Conservation (phyloP, 2,329 filamentous ascomycete genomes). For the Neofusicoccum cordaticola region DNA sequence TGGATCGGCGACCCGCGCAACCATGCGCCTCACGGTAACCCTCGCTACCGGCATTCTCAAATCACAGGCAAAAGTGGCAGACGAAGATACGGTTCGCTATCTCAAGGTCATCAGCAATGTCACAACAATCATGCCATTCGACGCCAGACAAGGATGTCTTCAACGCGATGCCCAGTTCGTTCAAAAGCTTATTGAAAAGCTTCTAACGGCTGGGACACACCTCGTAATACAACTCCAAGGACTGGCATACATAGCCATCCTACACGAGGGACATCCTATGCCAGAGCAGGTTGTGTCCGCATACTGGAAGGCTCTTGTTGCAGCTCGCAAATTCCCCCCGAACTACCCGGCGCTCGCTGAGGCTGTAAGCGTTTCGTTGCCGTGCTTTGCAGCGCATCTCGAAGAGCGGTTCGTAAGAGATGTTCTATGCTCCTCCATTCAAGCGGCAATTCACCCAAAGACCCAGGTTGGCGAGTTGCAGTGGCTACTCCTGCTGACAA, state of each 20-base stretch:
- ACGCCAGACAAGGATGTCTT: background rate
- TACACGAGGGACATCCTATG: slow-evolving; percentile 24
- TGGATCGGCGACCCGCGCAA: slow-evolving; percentile 22
- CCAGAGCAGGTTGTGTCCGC: slow-evolving; percentile 23
- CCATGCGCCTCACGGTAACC: slow-evolving; percentile 29
- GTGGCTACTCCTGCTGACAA: background rate
- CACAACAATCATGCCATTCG: background rate
- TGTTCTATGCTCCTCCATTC: background rate
- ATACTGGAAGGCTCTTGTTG: slow-evolving; percentile 25
- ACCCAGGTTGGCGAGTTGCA: background rate
- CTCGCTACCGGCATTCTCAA: slow-evolving; percentile 32
- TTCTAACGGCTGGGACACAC: slow-evolving; percentile 24
- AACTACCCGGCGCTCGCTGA: background rate
- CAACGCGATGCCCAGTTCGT: background rate
- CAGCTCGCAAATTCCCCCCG: slow-evolving; percentile 10
- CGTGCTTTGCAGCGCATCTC: background rate
- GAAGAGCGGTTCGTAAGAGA: background rate
- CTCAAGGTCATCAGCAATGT: slow-evolving; percentile 29
- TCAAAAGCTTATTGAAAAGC: slow-evolving; percentile 30
- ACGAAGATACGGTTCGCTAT: slow-evolving; percentile 29
- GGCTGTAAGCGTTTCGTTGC: background rate
- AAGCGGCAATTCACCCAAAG: background rate
- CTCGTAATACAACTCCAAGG: slow-evolving; percentile 29
- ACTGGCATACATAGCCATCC: slow-evolving; percentile 27
- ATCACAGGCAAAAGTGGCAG: slow-evolving; percentile 24